phyloP scores from a whole-genome alignment of 225 moss, liverwort and hornwort species.

The Antitrichia curtipendula region DNA sequence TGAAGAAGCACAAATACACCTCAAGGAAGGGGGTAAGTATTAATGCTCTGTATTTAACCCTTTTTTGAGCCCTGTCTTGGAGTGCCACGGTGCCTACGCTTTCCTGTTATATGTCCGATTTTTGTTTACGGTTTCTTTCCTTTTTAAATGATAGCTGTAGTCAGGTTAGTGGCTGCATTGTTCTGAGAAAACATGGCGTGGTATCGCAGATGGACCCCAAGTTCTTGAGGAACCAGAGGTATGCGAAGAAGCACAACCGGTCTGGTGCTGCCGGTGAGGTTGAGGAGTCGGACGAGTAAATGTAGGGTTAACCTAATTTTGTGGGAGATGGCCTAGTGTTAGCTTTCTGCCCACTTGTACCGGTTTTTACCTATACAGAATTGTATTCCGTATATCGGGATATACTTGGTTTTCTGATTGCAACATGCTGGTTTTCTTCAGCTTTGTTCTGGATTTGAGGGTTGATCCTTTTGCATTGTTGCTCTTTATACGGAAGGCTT shows the following conservation, averaged over 20 bases:
- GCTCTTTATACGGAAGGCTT: neutral
- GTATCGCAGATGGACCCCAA: constrained; percentile 79
- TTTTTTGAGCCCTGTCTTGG: no score
- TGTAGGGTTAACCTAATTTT: neutral
- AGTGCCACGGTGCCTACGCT: no score
- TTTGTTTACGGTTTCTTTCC: neutral
- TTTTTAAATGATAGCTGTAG: neutral
- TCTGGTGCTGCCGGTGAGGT: constrained; percentile 32
- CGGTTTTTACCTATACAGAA: neutral
- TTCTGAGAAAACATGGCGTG: neutral
- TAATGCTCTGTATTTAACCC: neutral
- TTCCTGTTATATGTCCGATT: neutral
- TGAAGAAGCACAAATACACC: constrained; percentile 82
- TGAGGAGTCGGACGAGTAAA: constrained; percentile 49
- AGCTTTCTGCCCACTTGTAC: neutral
- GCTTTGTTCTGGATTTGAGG: neutral
- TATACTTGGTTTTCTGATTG: neutral
- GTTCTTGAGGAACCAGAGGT: constrained; percentile 90
- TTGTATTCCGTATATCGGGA: neutral
- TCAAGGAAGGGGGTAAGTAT: constrained; percentile 68
- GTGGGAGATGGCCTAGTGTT: neutral
- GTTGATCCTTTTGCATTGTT: neutral
- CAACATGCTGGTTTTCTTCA: neutral
- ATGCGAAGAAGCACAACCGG: constrained; percentile 91
- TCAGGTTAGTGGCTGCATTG: neutral